A percentile compares a stretch with the other conserved stretches of the same genome.
Evolutionary conservation across 306 rosid genomes (phyloP).

Genomic region (Prunus mongolica): DNA sequence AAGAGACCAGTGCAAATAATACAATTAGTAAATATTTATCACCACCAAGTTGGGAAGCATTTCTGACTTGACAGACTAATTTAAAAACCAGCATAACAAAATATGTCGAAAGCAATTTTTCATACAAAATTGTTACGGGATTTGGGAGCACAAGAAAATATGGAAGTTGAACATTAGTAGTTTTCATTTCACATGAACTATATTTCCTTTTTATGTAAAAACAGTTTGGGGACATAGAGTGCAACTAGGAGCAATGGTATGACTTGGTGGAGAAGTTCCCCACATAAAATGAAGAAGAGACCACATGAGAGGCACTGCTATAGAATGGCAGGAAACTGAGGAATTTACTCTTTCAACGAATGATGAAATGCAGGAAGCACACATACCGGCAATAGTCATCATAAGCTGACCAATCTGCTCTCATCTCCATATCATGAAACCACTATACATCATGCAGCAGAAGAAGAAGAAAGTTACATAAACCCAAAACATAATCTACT

Average conservation of each 20-base stretch:
- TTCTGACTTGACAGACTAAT: background rate
- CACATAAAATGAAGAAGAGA: too few species aligned
- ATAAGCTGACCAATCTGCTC: constrained; percentile 64
- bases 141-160: background rate
- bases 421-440: constrained; percentile 53
- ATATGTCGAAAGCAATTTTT: background rate
- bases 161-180: background rate
- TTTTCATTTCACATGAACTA: background rate
- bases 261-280: too few species aligned
- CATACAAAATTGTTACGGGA: background rate
- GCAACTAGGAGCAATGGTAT: background rate
- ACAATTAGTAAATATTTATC: background rate
- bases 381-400: constrained; percentile 71
- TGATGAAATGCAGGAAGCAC: too few species aligned
- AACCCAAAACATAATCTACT: background rate
- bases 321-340: too few species aligned
- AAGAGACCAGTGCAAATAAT: constrained; percentile 17
- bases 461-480: background rate
- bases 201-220: too few species aligned
- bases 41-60: background rate
- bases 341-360: too few species aligned
- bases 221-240: too few species aligned
- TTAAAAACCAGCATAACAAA: background rate
- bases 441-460: constrained; percentile 40
- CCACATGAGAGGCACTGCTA: too few species aligned